A percentile compares a stretch with the other conserved stretches of the same genome.
These are phyloP conservation scores for Agapanthus africanus DNA, from an alignment of 106 monocot genomes.

Conservation along the genomic window DNA sequence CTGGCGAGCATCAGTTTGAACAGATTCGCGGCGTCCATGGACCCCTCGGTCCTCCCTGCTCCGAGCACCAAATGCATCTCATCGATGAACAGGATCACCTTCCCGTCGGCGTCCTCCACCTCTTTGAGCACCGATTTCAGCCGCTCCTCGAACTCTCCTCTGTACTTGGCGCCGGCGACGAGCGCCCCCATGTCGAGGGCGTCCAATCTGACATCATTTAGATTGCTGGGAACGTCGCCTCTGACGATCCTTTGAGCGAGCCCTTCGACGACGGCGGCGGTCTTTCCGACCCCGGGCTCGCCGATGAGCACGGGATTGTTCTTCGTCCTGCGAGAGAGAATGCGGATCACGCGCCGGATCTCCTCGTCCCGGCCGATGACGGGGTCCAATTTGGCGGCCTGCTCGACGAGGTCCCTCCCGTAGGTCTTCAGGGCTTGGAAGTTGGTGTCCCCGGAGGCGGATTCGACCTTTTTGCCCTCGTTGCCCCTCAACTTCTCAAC, in stretches of 20 bases:
- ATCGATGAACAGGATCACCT: conserved; percentile 66
- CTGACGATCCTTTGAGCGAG: conserved; percentile 62
- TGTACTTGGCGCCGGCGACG: conserved; percentile 53
- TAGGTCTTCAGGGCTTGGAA: conserved; percentile 61
- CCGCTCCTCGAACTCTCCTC: conserved; percentile 62
- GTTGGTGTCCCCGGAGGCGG: conserved; percentile 49
- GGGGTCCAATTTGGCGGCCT: conserved; percentile 56
- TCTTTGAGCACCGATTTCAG: conserved; percentile 62
- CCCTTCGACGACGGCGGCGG: conserved; percentile 63
- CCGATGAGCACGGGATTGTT: conserved; percentile 67
- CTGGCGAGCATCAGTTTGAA: conserved; percentile 67
- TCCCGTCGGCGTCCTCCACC: conserved; percentile 57
- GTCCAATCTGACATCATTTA: conserved; percentile 42
- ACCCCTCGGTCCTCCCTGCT: conserved; percentile 51
- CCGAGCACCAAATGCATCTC: conserved; percentile 75
- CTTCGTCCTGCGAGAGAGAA: conserved; percentile 53
- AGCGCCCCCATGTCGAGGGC: conserved; percentile 61
- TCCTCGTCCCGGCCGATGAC: conserved; percentile 61
- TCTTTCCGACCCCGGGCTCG: conserved; percentile 76
- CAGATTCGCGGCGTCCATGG: conserved; percentile 61
- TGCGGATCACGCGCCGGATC: conserved; percentile 45
- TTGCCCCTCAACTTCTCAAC: conserved; percentile 53
- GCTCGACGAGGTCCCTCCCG: conserved; percentile 54
- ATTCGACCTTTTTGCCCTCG: conserved; percentile 45
- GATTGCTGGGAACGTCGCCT: conserved; percentile 57